Conservation (phyloP, 371 early-diverging fungal species). For the Funneliformis caledonium region DNA sequence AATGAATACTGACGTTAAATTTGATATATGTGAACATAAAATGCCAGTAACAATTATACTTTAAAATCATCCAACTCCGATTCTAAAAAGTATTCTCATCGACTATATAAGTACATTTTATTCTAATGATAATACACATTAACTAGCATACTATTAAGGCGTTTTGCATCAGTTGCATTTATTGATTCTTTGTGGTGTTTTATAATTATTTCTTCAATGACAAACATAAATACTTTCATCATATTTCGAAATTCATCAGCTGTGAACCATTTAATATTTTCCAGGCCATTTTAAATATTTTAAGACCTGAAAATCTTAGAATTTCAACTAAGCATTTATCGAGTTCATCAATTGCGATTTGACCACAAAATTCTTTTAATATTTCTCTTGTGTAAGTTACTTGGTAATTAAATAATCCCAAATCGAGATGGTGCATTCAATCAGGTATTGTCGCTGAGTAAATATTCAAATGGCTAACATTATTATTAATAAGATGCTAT, state of each 20-base stretch:
- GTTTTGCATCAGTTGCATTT: no score
- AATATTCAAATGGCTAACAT: no score
- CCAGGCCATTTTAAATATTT: background rate
- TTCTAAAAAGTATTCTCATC: background rate
- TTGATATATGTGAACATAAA: no score
- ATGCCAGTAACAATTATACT: background rate
- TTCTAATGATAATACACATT: background rate
- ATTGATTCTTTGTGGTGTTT: background rate
- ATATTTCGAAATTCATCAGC: background rate
- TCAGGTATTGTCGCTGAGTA: no score
- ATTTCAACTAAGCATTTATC: background rate
- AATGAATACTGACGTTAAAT: no score
- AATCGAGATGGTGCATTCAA: background rate
- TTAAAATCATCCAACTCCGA: background rate
- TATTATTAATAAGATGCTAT: no score
- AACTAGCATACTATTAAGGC: no score
- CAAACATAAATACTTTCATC: conserved; percentile 16
- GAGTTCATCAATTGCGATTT: no score
- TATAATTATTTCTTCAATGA: no score
- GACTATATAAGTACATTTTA: background rate
- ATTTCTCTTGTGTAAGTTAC: no score
- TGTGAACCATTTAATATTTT: background rate
- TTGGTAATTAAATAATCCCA: no score
- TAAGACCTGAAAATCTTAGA: background rate
- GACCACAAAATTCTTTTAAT: no score